Evolutionary conservation across 202 grass and related monocot species (phyloP), one percentile per base, ranked within the genome.

Genomic region (Panicum hallii): DNA sequence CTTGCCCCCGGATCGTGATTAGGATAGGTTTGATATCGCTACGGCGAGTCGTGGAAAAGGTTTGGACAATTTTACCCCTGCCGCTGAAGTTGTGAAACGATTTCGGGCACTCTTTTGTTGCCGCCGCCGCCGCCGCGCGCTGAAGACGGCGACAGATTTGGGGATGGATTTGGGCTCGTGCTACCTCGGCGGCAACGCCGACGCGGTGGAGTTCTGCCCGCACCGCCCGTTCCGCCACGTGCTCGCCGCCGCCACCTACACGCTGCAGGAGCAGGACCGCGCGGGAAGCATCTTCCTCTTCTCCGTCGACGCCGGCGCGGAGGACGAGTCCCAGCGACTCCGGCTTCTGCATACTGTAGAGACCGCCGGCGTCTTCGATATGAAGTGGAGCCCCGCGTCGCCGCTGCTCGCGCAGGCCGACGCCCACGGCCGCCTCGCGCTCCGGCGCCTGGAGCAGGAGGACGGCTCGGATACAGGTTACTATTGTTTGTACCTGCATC

Each of bases 151-250:
- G 22, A 44, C 63, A 58, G 49, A 32, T 70, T 61, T 46, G 4
- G 46, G n/a, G 58, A 97, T 97, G 92, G 92, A 94, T 65, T 69
- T 97, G 78, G 95, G 77, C 20, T 89, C 87, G 6, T 97, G 84
- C 79, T 11, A 85, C 82, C 87, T 97, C 28, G 84, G 91, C 34
- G 95, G 95, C 52, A 94, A 94, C 84, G 92, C 88, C 47, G 95
- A 94, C n/a, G 90, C 72, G 44, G 95, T 97, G 67, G 92, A 93
- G 81, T 97, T 97, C 83, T 99, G 93, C 71, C 90, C 96, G 0
- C 90, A 91, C 16, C 17, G 75, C 28, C 78, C 89, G 43, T 94
- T 89, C 72, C 93, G 80, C 72, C 71, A 96, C 45, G 74, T 99
- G 73, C 81, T 99, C 5, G 96, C 91, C 9, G 90, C 90, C 4